phyloP scores from a whole-genome alignment of 345 rosid genomes.

The Eucalyptus regnans region DNA sequence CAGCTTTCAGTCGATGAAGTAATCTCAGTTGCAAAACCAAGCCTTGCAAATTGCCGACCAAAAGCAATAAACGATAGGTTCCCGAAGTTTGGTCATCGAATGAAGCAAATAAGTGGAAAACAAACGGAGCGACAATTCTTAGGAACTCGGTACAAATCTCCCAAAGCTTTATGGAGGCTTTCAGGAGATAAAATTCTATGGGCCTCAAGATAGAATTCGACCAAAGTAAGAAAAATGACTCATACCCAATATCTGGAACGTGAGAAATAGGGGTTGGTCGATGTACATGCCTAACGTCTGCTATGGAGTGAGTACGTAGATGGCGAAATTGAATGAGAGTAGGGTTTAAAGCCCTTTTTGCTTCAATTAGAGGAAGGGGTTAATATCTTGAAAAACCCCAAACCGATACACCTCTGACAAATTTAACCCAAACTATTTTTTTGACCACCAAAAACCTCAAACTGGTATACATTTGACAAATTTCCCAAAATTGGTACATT shows the following conservation, averaged over 20 bases:
- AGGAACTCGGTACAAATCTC: not conserved
- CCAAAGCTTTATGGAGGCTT: not conserved
- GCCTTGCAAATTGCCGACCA: not conserved
- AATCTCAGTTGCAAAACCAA: not conserved
- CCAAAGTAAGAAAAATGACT: not conserved
- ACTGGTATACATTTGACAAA: too few relatives aligned
- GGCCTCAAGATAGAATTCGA: not conserved
- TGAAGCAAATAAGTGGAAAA: not conserved
- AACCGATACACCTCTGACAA: too few relatives aligned
- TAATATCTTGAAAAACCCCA: too few relatives aligned
- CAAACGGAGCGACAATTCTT: not conserved
- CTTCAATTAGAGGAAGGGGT: not conserved
- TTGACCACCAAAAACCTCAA: too few relatives aligned
- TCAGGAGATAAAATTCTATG: not conserved
- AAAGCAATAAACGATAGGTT: not conserved
- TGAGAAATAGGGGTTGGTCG: not conserved
- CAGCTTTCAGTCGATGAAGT: not conserved
- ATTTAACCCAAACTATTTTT: too few relatives aligned
- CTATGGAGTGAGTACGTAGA: too few relatives aligned
- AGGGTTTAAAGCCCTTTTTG: not conserved
- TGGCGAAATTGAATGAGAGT: not conserved
- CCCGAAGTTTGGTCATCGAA: not conserved
- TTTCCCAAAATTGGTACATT: too few relatives aligned
- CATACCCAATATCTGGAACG: not conserved
- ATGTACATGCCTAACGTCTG: not conserved